Evolutionary conservation across 345 rosid genomes (phyloP), one percentile per base, ranked within the genome.

Genomic region (Gossypium bickii): DNA sequence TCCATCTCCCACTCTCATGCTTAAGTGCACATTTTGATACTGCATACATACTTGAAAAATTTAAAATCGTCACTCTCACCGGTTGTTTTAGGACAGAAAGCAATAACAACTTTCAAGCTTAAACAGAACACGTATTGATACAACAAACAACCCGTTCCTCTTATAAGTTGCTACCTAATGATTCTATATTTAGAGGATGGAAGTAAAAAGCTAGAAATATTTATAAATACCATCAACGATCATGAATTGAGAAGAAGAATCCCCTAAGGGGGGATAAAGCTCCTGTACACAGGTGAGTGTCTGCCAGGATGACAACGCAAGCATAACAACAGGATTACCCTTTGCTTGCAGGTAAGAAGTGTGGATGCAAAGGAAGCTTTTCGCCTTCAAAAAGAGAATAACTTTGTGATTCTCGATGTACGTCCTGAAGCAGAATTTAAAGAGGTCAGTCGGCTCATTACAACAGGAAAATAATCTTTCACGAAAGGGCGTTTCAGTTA

Each of bases 361-460:
- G 94, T 95, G 70, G 98, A 95, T n/a, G 94, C 86, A 64, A 93
- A 95, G 82, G 99, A 95, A 89, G 98, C 99, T 70, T 77, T 83
- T 49, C 86, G 98, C n/a, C 96, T 95, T 78, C 99, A 93, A 74
- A 77, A 91, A 78, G 99, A 95, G 80, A 95, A 95, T 79, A 93
- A 90, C 66, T 95, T 95, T 79, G 97, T 95, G 78, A 95, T 95
- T 80, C 99, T 95, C 76, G 99, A 95, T 44, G 97, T 95, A 6
- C 80, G 99, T 43, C 99, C 99, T 56, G 98, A 87, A 85, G 92
- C 98, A 49, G 99, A 95, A 73, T 93, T 74, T 83, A 95, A 91
- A 78, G 89, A 86, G 90, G 99, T 95, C 57, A 80, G 94, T 77
- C 29, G 16, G 20, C 58, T 62, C 15, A 11, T 27, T 45, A 20